Conservation (phyloP, 257 asterid genomes). For the Solanum ossicruentum region DNA sequence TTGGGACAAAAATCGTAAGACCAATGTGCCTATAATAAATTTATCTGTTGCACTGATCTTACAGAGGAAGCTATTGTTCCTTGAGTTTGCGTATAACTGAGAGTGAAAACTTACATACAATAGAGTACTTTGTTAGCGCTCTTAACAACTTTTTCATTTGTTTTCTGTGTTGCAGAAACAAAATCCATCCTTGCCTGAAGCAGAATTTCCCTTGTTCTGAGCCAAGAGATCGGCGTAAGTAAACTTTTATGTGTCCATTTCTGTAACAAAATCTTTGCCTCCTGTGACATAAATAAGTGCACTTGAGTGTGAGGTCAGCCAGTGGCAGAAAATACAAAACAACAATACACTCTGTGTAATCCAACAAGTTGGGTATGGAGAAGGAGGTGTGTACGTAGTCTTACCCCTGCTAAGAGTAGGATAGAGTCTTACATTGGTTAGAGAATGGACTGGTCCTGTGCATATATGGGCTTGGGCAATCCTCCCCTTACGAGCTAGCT, state of each 20-base stretch:
- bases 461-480: background rate
- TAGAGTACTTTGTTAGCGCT: background rate
- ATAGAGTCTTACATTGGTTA: background rate
- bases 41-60: background rate
- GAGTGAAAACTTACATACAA: background rate
- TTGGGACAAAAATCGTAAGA: constrained; percentile 41
- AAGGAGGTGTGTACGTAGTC: background rate
- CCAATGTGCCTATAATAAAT: background rate
- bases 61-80: background rate
- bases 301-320: background rate
- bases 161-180: constrained; percentile 13
- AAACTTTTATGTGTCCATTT: background rate
- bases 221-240: constrained; percentile 34
- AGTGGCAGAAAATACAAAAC: background rate
- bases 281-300: background rate
- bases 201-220: constrained; percentile 54
- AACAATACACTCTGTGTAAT: background rate
- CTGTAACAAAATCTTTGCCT: background rate
- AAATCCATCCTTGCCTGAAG: constrained; percentile 47
- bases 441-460: background rate
- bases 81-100: background rate
- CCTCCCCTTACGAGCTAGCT: background rate
- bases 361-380: background rate
- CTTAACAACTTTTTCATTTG: background rate
- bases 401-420: background rate